Conservation (phyloP, 2,329 filamentous ascomycete species). For the Aplosporella prunicola region DNA sequence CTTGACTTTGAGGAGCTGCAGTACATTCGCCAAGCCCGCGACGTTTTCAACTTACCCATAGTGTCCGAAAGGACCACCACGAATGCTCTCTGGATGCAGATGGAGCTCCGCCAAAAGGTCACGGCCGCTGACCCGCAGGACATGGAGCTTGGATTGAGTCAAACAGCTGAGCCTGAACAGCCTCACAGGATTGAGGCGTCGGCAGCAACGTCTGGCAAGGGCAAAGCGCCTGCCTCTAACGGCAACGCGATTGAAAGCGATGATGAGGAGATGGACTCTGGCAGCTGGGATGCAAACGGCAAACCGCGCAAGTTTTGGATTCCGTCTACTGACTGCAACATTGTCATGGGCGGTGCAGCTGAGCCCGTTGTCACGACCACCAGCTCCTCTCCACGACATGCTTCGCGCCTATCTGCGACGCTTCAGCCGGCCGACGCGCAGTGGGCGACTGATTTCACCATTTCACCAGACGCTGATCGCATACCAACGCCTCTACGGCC, state of each 20-base stretch:
- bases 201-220: constrained; percentile 24
- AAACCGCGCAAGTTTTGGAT: constrained; percentile 50
- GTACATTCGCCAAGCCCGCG: constrained; percentile 42
- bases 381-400: constrained; percentile 35
- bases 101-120: constrained; percentile 47
- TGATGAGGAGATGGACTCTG: constrained; percentile 35
- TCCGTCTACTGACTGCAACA: constrained; percentile 45
- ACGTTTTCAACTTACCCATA: constrained; percentile 45
- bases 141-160: constrained; percentile 44
- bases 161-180: constrained; percentile 24
- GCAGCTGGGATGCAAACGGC: constrained; percentile 45
- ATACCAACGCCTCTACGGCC: constrained; percentile 20
- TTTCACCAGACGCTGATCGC: constrained; percentile 31
- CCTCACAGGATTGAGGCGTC: neutral
- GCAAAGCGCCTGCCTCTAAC: constrained; percentile 29
- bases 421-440: constrained; percentile 46
- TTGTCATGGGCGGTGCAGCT: constrained; percentile 45
- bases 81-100: constrained; percentile 49
- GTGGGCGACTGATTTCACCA: constrained; percentile 47
- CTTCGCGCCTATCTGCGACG: constrained; percentile 38
- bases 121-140: constrained; percentile 42
- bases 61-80: constrained; percentile 47
- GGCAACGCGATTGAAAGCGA: constrained; percentile 13
- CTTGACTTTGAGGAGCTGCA: constrained; percentile 50
- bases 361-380: constrained; percentile 43